phyloP scores from a whole-genome alignment of 495 filamentous ascomycete species.

The Talaromyces adpressus region DNA sequence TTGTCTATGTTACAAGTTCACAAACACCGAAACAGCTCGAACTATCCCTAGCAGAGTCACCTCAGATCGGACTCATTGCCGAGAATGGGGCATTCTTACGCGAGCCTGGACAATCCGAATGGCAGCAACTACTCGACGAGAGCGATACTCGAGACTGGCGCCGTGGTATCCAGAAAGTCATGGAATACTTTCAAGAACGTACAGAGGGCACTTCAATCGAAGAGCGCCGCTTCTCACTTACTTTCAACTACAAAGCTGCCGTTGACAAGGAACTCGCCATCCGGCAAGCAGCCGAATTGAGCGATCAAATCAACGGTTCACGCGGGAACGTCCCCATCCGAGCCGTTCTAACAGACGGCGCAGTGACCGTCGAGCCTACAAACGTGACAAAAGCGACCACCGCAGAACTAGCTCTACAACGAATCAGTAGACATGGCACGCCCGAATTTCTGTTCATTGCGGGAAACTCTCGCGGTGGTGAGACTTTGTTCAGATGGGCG shows the following conservation, averaged over 20 bases:
- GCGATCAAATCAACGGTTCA: conserved; percentile 80
- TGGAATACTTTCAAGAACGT: conserved; percentile 77
- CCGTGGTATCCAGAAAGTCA: conserved; percentile 59
- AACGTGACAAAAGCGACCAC: conserved; percentile 74
- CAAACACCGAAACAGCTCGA: conserved; percentile 74
- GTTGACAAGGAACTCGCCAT: conserved; percentile 60
- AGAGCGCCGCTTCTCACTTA: conserved; percentile 66
- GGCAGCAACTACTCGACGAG: conserved; percentile 61
- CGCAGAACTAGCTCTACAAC: conserved; percentile 48
- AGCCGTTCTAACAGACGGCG: conserved; percentile 62
- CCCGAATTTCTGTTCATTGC: conserved; percentile 74
- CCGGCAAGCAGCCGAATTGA: conserved; percentile 71
- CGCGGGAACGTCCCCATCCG: conserved; percentile 70
- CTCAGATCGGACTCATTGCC: conserved; percentile 68
- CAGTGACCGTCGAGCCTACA: conserved; percentile 67
- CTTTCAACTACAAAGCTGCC: conserved; percentile 70
- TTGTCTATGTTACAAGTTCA: conserved; percentile 77
- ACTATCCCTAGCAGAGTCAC: conserved; percentile 53
- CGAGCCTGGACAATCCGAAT: conserved; percentile 45
- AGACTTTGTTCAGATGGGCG: conserved; percentile 82
- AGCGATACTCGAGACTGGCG: conserved; percentile 64
- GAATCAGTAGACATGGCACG: conserved; percentile 16
- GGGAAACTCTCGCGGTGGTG: conserved; percentile 75
- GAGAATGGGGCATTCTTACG: conserved; percentile 82
- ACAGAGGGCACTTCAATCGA: conserved; percentile 76